Evolutionary conservation across 140 eudicot genomes (phyloP).

Genomic region (Flaveria floridana): DNA sequence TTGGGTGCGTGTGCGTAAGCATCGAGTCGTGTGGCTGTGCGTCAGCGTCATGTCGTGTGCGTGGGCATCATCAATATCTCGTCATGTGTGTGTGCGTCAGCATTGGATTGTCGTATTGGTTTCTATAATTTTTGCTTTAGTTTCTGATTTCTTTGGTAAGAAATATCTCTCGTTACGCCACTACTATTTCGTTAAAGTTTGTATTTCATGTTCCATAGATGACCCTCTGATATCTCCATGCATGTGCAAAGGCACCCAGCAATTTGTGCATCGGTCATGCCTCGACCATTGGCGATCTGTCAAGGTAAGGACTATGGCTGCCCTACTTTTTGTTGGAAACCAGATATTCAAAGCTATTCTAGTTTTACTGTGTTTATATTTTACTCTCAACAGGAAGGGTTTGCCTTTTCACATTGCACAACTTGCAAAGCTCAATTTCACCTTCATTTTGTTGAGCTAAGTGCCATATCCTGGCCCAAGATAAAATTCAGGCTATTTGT

Average conservation of each 20-base stretch:
- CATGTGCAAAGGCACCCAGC: slow-evolving; percentile 95
- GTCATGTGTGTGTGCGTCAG: slow-evolving; percentile 12
- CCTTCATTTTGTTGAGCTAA: slow-evolving; percentile 57
- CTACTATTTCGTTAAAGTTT: not conserved
- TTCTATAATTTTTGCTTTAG: not conserved
- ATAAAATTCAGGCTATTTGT: slow-evolving; percentile 78
- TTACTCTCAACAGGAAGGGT: slow-evolving; percentile 67
- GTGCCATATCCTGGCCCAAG: slow-evolving; percentile 69
- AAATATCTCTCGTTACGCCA: slow-evolving; percentile 16
- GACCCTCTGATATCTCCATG: slow-evolving; percentile 86
- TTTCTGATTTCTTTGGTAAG: slow-evolving; percentile 20
- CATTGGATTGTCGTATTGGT: slow-evolving; percentile 10
- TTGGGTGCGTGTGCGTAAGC: slow-evolving; percentile 4
- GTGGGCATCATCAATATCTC: not conserved
- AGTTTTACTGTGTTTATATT: slow-evolving; percentile 6
- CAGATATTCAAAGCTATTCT: not conserved
- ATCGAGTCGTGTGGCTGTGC: slow-evolving; percentile 9
- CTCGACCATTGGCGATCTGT: slow-evolving; percentile 97
- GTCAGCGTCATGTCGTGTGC: slow-evolving; percentile 21
- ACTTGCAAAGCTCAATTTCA: slow-evolving; percentile 95
- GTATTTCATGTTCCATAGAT: slow-evolving; percentile 35
- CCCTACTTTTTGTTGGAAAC: not conserved
- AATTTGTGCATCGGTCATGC: slow-evolving; percentile 86
- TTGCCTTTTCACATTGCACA: slow-evolving; percentile 87
- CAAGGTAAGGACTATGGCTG: slow-evolving; percentile 41